A percentile compares a stretch with the other conserved stretches of the same genome.
phyloP scores from a whole-genome alignment of 768 basidiomycete species.

The Inosperma sp. region DNA sequence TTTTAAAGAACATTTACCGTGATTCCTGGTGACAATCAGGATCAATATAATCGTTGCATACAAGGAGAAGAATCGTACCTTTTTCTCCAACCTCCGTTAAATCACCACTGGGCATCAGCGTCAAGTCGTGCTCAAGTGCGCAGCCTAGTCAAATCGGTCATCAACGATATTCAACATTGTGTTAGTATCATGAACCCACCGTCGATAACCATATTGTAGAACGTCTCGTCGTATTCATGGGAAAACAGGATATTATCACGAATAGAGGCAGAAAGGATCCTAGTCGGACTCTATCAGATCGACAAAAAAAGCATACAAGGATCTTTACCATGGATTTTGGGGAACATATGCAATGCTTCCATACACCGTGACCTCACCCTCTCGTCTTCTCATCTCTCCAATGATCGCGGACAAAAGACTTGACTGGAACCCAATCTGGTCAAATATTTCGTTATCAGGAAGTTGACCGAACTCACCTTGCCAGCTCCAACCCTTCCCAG shows the following conservation, averaged over 20 bases:
- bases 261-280: constrained; percentile 83
- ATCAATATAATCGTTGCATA: background rate
- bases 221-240: constrained; percentile 79
- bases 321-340: constrained; percentile 75
- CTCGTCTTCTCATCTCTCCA: constrained; percentile 77
- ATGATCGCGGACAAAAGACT: constrained; percentile 76
- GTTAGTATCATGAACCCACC: constrained; percentile 39
- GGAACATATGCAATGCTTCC: constrained; percentile 80
- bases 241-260: constrained; percentile 92
- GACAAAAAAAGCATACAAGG: background rate
- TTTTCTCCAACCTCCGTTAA: constrained; percentile 84
- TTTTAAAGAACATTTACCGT: constrained; percentile 39
- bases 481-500: constrained; percentile 89
- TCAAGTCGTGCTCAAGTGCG: constrained; percentile 77
- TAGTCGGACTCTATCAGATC: constrained; percentile 22
- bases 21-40: constrained; percentile 36
- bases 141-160: constrained; percentile 49
- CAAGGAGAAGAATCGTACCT: constrained; percentile 35
- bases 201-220: constrained; percentile 79
- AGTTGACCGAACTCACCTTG: constrained; percentile 48
- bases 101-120: constrained; percentile 76
- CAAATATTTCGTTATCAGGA: background rate
- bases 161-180: background rate
- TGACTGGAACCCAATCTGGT: constrained; percentile 51
- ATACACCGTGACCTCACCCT: constrained; percentile 65